Evolutionary conservation across 2,329 filamentous ascomycete genomes (phyloP), one percentile per base, ranked within the genome.

Genomic region (Chaetoscypha palmicola): DNA sequence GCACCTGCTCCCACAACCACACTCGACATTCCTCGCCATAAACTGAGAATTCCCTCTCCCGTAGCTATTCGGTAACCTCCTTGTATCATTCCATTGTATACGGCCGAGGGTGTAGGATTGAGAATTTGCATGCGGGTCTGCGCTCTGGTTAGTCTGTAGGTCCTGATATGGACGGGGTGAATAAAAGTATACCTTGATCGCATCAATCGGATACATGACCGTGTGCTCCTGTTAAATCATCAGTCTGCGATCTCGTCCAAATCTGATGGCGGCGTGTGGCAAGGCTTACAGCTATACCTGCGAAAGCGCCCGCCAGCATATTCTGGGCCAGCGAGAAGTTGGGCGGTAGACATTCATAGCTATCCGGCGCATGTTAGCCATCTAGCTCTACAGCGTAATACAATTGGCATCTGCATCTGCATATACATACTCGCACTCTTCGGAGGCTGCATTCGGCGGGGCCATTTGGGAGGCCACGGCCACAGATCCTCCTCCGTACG

Each of bases 71-170:
- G 89, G 60, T 91, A 84, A 45, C 92, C 90, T 49, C 90, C 90
- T 64, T 95, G 89, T 51, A 92, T 83, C 60, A 98, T 82, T 50
- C 92, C 90, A 50, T 82, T 86, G 68, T 95, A 94, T 53, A 91
- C 81, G 24, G 86, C 82, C 46, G 83, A 81, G 19, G 85, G 78
- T 26, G 80, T 82, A 14, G 91, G 86, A 63, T 89, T 90, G 65
- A 97, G 72, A 58, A 98, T 83, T 73, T 98, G 92, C 90, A 97
- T 96, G 65, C 92, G 86, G 34, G 92, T 98, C 92, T 97, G 62
- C 43, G 21, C 21, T 22, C 28, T 32, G 42, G 57, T 53, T 17
- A 48, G 38, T 26, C 46, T 42, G 34, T 45, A 28, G 21, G 38
- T 22, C 24, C 16, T 19, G 38, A 24, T 30, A 23, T 17, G 14